Conservation (phyloP, 495 filamentous ascomycete genomes). For the Penicillium waksmanii region DNA sequence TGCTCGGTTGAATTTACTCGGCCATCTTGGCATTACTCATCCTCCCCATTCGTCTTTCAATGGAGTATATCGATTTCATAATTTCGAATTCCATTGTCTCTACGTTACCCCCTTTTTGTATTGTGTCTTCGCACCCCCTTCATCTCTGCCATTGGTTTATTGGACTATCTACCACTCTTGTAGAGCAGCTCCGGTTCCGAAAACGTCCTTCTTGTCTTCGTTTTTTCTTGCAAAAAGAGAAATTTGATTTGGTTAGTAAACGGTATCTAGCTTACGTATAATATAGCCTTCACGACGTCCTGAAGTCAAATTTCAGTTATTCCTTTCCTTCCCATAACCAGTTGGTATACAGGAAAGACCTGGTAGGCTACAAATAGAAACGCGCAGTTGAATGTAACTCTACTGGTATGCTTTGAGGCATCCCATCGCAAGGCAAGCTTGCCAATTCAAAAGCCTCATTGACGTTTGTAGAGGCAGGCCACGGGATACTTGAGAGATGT, state of each 20-base stretch:
- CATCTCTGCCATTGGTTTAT: constrained; percentile 6
- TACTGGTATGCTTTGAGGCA: too few relatives aligned
- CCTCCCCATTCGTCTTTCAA: background rate
- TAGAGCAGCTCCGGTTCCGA: constrained; percentile 13
- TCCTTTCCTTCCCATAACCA: background rate
- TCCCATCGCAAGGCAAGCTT: too few relatives aligned
- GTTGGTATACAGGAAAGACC: too few relatives aligned
- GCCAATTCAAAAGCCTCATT: background rate
- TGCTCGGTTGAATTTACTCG: constrained; percentile 58
- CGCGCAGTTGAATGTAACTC: too few relatives aligned
- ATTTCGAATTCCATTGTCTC: constrained; percentile 1
- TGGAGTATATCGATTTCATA: constrained; percentile 5
- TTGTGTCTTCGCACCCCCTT: background rate
- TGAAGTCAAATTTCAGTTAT: constrained; percentile 1
- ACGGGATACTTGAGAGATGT: background rate
- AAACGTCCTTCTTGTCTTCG: constrained; percentile 10
- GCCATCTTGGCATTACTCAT: background rate
- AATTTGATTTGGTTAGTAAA: constrained; percentile 2
- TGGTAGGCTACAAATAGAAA: too few relatives aligned
- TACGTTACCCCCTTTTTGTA: background rate
- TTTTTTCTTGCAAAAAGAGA: background rate
- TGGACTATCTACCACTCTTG: constrained; percentile 13
- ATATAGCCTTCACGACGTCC: constrained; percentile 7
- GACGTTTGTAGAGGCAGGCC: background rate
- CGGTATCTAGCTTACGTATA: constrained; percentile 7